Evolutionary conservation across 345 rosid species (phyloP).

Genomic region (Aquilaria sinensis): DNA sequence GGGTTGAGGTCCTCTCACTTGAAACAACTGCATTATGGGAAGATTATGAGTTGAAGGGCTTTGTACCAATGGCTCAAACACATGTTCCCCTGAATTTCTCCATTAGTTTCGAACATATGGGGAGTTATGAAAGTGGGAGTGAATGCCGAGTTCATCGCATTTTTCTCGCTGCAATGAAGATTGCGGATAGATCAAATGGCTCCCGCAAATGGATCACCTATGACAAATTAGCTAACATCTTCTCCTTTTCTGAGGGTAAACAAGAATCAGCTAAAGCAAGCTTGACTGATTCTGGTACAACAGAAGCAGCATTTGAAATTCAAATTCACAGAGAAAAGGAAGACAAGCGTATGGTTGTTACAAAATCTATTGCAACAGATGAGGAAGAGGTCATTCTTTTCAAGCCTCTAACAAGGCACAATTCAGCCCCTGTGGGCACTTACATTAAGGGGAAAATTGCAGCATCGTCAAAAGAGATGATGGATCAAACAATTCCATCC

Average conservation of each 20-base stretch:
- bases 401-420: constrained; percentile 81
- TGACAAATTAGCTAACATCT: constrained; percentile 28
- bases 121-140: constrained; percentile 36
- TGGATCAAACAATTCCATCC: constrained; percentile 29
- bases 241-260: constrained; percentile 23
- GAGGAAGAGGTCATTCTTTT: constrained; percentile 97
- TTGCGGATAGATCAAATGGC: constrained; percentile 41
- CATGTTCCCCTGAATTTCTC: constrained; percentile 56
- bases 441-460: constrained; percentile 19
- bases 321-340: constrained; percentile 21
- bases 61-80: constrained; percentile 46
- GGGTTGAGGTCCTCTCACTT: constrained; percentile 16
- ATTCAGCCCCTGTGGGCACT: constrained; percentile 67
- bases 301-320: constrained; percentile 25
- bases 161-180: constrained; percentile 44
- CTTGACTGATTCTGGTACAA: constrained; percentile 1
- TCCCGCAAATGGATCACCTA: constrained; percentile 49
- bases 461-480: constrained; percentile 26
- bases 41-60: constrained; percentile 79
- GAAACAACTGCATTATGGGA: constrained; percentile 65
- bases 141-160: constrained; percentile 52
- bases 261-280: constrained; percentile 15
- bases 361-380: constrained; percentile 42
- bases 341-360: constrained; percentile 19
- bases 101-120: constrained; percentile 27